Percentiles rank a stretch among this genome's conserved stretches.
These are phyloP conservation scores for Apophysomyces trapeziformis DNA, from an alignment of 371 early-diverging fungal genomes.

Conservation along the genomic window DNA sequence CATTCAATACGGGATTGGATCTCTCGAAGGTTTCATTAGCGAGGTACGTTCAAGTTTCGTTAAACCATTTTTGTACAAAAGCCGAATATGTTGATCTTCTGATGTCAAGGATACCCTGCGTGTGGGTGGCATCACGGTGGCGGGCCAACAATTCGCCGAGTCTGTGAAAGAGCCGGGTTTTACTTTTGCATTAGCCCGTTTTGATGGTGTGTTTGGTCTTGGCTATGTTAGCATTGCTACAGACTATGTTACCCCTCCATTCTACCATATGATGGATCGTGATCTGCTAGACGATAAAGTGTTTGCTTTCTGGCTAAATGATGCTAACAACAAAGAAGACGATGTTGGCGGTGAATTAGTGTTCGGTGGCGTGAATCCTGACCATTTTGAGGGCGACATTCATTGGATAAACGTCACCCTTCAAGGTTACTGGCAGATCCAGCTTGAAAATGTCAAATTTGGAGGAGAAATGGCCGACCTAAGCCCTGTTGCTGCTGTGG, in stretches of 20 bases:
- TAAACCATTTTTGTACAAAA: no score
- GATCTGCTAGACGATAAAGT: constrained; percentile 77
- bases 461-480: constrained; percentile 68
- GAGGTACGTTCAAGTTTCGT: constrained; percentile 27
- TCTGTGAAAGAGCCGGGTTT: constrained; percentile 91
- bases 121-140: constrained; percentile 71
- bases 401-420: constrained; percentile 83
- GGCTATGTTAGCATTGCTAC: constrained; percentile 92
- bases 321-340: constrained; percentile 47
- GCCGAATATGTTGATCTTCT: constrained; percentile 49
- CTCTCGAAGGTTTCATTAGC: constrained; percentile 90
- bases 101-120: constrained; percentile 63
- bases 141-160: constrained; percentile 86
- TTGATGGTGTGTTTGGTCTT: constrained; percentile 94
- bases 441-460: constrained; percentile 71
- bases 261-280: constrained; percentile 87
- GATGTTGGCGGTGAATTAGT: constrained; percentile 77
- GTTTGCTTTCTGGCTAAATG: constrained; percentile 84
- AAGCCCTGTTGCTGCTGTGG: constrained; percentile 72
- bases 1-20: constrained; percentile 91
- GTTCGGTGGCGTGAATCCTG: constrained; percentile 78
- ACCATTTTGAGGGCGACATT: constrained; percentile 75
- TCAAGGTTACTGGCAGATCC: constrained; percentile 96
- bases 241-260: constrained; percentile 84
- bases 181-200: constrained; percentile 84